Evolutionary conservation across 192 early-diverging fungal genomes (phyloP).

Genomic region (Lunasporangiospora selenospora): DNA sequence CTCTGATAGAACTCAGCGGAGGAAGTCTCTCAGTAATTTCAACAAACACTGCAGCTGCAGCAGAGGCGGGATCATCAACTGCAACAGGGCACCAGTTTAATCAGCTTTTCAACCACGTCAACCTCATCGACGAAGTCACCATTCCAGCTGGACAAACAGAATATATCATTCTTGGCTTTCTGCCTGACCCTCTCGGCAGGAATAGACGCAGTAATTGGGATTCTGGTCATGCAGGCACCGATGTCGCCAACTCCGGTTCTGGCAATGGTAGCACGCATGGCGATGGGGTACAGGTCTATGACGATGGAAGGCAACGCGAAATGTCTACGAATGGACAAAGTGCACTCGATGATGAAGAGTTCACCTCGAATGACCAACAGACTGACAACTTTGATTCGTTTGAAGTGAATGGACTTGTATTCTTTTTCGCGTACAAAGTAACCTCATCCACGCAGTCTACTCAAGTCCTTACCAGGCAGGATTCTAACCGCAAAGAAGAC

Average conservation of each 20-base stretch:
- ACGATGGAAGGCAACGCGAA: constrained; percentile 47
- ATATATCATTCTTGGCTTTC: constrained; percentile 82
- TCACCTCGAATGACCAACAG: constrained; percentile 65
- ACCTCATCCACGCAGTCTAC: constrained; percentile 5
- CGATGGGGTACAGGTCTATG: constrained; percentile 36
- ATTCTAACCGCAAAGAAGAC: neutral
- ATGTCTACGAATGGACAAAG: constrained; percentile 27
- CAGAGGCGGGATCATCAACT: constrained; percentile 50
- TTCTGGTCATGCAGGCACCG: constrained; percentile 7
- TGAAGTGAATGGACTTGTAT: constrained; percentile 83
- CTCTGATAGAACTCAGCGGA: too few relatives aligned
- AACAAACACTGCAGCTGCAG: constrained; percentile 73
- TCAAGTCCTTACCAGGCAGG: neutral
- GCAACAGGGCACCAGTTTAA: constrained; percentile 75
- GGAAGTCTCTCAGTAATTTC: too few relatives aligned
- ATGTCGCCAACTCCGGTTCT: constrained; percentile 16
- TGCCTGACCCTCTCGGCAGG: constrained; percentile 58
- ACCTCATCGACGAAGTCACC: constrained; percentile 73
- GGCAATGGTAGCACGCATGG: constrained; percentile 44
- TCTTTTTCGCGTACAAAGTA: constrained; percentile 77
- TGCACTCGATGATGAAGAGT: constrained; percentile 54
- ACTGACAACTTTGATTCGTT: constrained; percentile 54
- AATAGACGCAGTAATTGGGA: constrained; percentile 37
- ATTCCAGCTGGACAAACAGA: constrained; percentile 71
- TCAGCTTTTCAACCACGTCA: constrained; percentile 94